phyloP scores from a whole-genome alignment of 2,329 filamentous ascomycete species.

The Alternaria arborescens region DNA sequence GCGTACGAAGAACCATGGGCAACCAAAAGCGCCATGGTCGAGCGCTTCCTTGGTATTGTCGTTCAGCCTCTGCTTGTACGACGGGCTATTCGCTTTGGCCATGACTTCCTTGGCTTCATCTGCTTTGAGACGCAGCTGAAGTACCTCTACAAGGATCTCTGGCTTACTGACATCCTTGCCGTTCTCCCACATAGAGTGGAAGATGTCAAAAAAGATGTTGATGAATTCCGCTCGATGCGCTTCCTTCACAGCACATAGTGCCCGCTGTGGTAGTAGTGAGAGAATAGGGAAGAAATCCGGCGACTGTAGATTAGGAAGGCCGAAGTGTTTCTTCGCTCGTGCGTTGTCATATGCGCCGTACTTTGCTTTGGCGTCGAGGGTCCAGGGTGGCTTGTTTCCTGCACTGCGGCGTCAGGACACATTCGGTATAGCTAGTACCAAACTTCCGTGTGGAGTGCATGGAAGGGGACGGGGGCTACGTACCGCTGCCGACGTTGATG shows the following conservation, averaged over 20 bases:
- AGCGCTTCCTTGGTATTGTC: conserved; percentile 68
- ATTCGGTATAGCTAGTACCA: neutral
- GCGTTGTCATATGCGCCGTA: conserved; percentile 63
- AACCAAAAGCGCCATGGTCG: conserved; percentile 75
- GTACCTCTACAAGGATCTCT: conserved; percentile 58
- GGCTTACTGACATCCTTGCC: conserved; percentile 68
- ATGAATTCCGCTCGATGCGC: conserved; percentile 61
- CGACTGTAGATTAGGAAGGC: conserved; percentile 52
- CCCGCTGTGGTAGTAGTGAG: conserved; percentile 68
- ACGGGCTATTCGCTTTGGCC: conserved; percentile 58
- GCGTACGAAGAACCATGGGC: conserved; percentile 77
- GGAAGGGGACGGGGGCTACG: conserved; percentile 13
- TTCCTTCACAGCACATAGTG: conserved; percentile 72
- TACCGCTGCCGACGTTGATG: conserved; percentile 55
- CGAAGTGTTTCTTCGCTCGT: conserved; percentile 63
- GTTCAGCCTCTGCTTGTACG: conserved; percentile 64
- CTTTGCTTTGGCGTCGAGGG: conserved; percentile 70
- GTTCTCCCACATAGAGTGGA: conserved; percentile 69
- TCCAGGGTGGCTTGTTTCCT: conserved; percentile 81
- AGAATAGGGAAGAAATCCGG: conserved; percentile 64
- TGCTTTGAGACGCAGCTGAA: conserved; percentile 59
- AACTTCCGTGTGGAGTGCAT: neutral
- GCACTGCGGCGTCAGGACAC: conserved; percentile 12
- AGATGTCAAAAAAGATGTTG: conserved; percentile 63
- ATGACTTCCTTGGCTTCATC: conserved; percentile 66